Conservation (phyloP, 2,329 filamentous ascomycete species). For the Penicillium sp. region DNA sequence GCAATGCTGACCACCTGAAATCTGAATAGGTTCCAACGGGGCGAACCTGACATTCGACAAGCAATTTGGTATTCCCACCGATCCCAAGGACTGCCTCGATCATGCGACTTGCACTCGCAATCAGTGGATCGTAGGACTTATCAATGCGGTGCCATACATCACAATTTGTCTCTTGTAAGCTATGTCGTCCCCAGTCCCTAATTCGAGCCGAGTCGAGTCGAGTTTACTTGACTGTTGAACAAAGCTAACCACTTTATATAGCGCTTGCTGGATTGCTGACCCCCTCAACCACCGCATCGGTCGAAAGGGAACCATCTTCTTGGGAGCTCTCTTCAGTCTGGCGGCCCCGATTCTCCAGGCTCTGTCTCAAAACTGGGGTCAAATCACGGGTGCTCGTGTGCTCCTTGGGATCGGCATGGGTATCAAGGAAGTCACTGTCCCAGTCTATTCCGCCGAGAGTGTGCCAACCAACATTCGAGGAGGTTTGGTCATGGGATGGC, state of each 20-base stretch:
- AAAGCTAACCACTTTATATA: background rate
- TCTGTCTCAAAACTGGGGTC: conserved; percentile 14
- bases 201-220: too few relatives aligned
- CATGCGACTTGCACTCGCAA: conserved; percentile 34
- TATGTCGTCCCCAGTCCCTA: background rate
- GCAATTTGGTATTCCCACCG: conserved; percentile 18
- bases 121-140: conserved; percentile 54
- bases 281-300: conserved; percentile 16
- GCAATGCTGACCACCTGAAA: background rate
- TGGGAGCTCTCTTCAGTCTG: conserved; percentile 15
- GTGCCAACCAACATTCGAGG: conserved; percentile 50
- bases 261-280: conserved; percentile 16
- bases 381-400: conserved; percentile 14
- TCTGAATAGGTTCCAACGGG: conserved; percentile 14
- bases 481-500: conserved; percentile 51
- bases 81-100: conserved; percentile 12
- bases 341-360: conserved; percentile 14
- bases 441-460: conserved; percentile 51
- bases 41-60: conserved; percentile 19
- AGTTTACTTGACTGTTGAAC: too few relatives aligned
- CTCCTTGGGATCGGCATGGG: conserved; percentile 36
- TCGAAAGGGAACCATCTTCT: conserved; percentile 15
- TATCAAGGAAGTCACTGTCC: conserved; percentile 42
- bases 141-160: conserved; percentile 53
- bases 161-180: conserved; percentile 45